phyloP scores from a whole-genome alignment of 352 stramenopile species.

The Phytophthora ramorum region DNA sequence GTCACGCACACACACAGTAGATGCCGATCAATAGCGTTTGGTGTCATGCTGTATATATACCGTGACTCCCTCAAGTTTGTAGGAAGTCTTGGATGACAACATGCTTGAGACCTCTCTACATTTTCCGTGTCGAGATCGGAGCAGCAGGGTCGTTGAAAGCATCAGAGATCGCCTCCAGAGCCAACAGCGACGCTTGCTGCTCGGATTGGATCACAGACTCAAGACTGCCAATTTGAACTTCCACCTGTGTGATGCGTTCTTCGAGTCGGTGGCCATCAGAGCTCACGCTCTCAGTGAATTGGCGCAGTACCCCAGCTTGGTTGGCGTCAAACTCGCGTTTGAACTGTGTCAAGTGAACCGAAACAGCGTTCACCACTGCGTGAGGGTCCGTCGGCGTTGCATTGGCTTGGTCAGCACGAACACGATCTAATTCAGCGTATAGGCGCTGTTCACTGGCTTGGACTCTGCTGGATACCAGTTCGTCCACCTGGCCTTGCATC shows the following conservation, averaged over 20 bases:
- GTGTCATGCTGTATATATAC: too few species aligned
- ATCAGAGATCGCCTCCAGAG: conserved; percentile 75
- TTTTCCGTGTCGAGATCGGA: conserved; percentile 5
- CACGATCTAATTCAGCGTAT: conserved; percentile 39
- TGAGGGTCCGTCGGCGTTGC: conserved; percentile 29
- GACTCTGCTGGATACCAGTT: conserved; percentile 43
- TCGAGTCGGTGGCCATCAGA: conserved; percentile 57
- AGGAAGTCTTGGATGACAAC: neutral
- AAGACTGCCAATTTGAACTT: conserved; percentile 57
- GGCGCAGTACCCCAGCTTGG: conserved; percentile 48
- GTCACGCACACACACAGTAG: too few species aligned
- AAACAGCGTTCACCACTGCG: conserved; percentile 64
- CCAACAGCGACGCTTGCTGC: conserved; percentile 72
- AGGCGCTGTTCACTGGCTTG: conserved; percentile 42
- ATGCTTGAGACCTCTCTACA: neutral
- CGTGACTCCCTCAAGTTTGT: too few species aligned
- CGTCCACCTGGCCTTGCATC: conserved; percentile 63
- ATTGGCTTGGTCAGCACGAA: conserved; percentile 32
- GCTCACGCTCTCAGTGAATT: conserved; percentile 64
- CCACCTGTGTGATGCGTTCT: conserved; percentile 58
- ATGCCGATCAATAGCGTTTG: too few species aligned
- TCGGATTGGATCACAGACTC: conserved; percentile 71
- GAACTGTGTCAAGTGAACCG: conserved; percentile 63
- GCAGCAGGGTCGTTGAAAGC: conserved; percentile 46
- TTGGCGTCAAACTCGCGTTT: conserved; percentile 68